These are phyloP conservation scores for Cutaneotrichosporon dermatis DNA, from an alignment of 1,284 basidiomycete genomes.

Conservation along the genomic window DNA sequence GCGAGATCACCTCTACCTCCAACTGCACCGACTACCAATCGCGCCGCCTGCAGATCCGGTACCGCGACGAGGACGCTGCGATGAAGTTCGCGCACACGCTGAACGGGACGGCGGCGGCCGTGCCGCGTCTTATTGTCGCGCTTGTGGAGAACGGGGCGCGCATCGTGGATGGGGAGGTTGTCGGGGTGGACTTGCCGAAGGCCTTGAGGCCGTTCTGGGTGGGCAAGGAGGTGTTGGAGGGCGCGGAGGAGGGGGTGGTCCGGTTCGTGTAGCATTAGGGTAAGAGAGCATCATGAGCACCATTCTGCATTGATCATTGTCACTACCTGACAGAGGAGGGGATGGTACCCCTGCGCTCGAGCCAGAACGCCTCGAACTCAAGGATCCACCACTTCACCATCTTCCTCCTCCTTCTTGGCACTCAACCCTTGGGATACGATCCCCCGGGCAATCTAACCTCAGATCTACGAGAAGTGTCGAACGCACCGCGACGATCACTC, in stretches of 20 bases:
- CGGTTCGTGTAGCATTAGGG: slow-evolving; percentile 7
- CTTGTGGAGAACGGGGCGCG: slow-evolving; percentile 80
- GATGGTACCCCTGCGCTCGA: no score
- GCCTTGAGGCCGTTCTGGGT: slow-evolving; percentile 71
- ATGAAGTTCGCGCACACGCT: slow-evolving; percentile 76
- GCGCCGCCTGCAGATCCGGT: slow-evolving; percentile 78
- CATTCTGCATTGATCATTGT: slow-evolving; percentile 1
- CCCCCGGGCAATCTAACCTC: no score
- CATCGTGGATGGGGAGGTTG: slow-evolving; percentile 58
- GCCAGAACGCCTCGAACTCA: no score
- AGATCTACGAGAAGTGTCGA: no score
- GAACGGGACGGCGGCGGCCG: slow-evolving; percentile 88
- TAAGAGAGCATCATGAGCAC: background rate
- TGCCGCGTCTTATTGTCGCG: slow-evolving; percentile 81
- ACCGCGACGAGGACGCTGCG: slow-evolving; percentile 52
- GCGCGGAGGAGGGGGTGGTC: slow-evolving; percentile 2
- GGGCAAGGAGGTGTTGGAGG: slow-evolving; percentile 32
- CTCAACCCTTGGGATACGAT: no score
- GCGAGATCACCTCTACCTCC: slow-evolving; percentile 89
- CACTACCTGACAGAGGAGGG: background rate
- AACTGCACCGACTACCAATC: slow-evolving; percentile 95
- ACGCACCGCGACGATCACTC: no score
- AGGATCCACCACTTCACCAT: no score
- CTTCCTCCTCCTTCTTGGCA: no score
- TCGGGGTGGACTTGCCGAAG: slow-evolving; percentile 60